Conservation (phyloP, 140 eudicot species). For the Bidens hawaiensis region DNA sequence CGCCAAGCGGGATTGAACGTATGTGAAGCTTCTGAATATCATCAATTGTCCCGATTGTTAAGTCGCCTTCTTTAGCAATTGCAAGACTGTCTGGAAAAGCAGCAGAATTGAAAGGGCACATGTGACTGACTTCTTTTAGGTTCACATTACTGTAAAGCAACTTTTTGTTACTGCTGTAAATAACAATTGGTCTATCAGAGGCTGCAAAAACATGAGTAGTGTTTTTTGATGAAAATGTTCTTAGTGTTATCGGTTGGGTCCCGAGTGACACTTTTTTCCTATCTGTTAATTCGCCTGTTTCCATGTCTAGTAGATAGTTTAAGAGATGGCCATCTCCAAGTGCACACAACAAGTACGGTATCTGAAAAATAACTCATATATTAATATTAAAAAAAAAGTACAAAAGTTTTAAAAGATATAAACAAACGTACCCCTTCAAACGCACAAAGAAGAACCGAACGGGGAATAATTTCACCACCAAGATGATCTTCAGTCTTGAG, state of each 20-base stretch:
- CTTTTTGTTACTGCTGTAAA: slow-evolving; percentile 95
- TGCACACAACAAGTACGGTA: slow-evolving; percentile 88
- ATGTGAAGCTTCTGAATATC: slow-evolving; percentile 97
- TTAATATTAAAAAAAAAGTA: neutral
- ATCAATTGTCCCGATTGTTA: slow-evolving; percentile 92
- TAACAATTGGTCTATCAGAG: slow-evolving; percentile 93
- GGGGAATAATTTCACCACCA: slow-evolving; percentile 97
- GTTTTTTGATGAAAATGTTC: slow-evolving; percentile 86
- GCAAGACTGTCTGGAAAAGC: slow-evolving; percentile 99
- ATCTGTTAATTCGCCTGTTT: slow-evolving; percentile 64
- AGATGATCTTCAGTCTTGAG: slow-evolving; percentile 68
- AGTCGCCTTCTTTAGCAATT: slow-evolving; percentile 90
- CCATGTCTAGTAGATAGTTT: slow-evolving; percentile 64
- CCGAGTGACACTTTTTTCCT: slow-evolving; percentile 95
- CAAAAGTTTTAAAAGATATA: neutral
- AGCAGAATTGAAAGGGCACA: slow-evolving; percentile 96
- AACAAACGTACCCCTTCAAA: slow-evolving; percentile 78
- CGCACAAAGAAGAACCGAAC: slow-evolving; percentile 91
- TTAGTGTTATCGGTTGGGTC: slow-evolving; percentile 83
- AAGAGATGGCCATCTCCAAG: slow-evolving; percentile 98
- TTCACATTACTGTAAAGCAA: slow-evolving; percentile 89
- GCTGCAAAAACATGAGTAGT: slow-evolving; percentile 96
- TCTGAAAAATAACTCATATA: slow-evolving; percentile 38
- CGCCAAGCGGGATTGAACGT: slow-evolving; percentile 96
- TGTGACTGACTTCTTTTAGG: slow-evolving; percentile 91